Conservation (phyloP, 2,329 filamentous ascomycete species). For the Colletotrichum filicis region DNA sequence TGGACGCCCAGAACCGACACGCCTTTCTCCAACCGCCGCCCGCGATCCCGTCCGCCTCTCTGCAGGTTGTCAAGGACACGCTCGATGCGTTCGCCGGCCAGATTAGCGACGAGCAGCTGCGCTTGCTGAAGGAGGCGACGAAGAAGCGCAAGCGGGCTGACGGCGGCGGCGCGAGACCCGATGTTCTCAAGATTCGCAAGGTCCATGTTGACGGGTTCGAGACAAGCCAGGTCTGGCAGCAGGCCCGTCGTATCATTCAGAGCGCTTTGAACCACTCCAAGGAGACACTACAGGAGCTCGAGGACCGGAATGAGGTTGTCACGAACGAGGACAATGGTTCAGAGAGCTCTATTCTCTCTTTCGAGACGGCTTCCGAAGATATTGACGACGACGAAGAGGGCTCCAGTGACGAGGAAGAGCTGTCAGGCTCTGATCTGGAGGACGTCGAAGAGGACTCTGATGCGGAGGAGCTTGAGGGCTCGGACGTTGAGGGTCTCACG, state of each 20-base stretch:
- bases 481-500: slow-evolving; percentile 38
- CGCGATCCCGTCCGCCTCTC: slow-evolving; percentile 74
- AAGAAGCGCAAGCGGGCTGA: slow-evolving; percentile 80
- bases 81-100: slow-evolving; percentile 82
- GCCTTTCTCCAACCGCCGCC: slow-evolving; percentile 80
- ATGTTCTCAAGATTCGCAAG: slow-evolving; percentile 80
- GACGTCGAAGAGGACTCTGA: slow-evolving; percentile 44
- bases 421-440: slow-evolving; percentile 39
- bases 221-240: slow-evolving; percentile 92
- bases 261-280: slow-evolving; percentile 62
- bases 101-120: slow-evolving; percentile 78
- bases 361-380: slow-evolving; percentile 48
- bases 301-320: slow-evolving; percentile 49
- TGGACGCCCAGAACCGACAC: slow-evolving; percentile 72
- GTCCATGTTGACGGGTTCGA: slow-evolving; percentile 90
- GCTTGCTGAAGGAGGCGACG: slow-evolving; percentile 73
- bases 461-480: slow-evolving; percentile 37
- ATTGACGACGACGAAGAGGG: slow-evolving; percentile 38
- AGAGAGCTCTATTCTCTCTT: slow-evolving; percentile 47
- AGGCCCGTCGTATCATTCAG: slow-evolving; percentile 83
- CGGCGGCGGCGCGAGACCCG: slow-evolving; percentile 54
- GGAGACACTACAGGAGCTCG: slow-evolving; percentile 58
- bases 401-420: slow-evolving; percentile 45
- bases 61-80: slow-evolving; percentile 81
- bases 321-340: slow-evolving; percentile 56